Conservation (phyloP, 2,329 filamentous ascomycete species). For the Ophiocordyceps camponoti-saundersi region DNA sequence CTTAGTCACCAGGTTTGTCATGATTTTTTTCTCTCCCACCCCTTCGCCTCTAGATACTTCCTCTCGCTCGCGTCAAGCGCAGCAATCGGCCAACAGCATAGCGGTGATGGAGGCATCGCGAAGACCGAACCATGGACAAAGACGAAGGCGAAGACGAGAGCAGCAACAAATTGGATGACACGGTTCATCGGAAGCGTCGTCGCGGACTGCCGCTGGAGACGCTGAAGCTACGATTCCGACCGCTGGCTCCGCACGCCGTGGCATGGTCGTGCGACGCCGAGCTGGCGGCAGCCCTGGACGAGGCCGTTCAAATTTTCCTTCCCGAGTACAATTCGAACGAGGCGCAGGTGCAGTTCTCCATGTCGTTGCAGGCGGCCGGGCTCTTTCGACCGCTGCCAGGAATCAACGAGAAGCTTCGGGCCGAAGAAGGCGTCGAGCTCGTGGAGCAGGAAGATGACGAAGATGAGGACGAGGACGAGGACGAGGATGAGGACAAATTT, state of each 20-base stretch:
- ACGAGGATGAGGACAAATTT: constrained; percentile 9
- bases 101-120: not conserved
- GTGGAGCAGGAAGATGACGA: constrained; percentile 5
- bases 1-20: not conserved
- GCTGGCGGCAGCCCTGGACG: constrained; percentile 37
- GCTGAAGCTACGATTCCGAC: constrained; percentile 23
- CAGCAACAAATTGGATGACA: not conserved
- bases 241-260: constrained; percentile 23
- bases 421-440: constrained; percentile 16
- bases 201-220: constrained; percentile 30
- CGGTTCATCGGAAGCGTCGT: not conserved
- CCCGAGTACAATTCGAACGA: constrained; percentile 24
- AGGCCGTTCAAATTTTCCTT: constrained; percentile 33
- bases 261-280: constrained; percentile 41
- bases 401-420: constrained; percentile 29
- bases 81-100: not conserved
- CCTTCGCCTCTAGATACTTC: too few relatives aligned
- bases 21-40: too few relatives aligned
- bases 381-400: constrained; percentile 20
- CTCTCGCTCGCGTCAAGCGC: not conserved
- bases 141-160: not conserved
- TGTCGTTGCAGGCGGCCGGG: constrained; percentile 15
- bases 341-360: constrained; percentile 14
- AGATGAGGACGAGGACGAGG: constrained; percentile 10
- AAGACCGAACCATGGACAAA: not conserved